Conservation (phyloP, 1,284 basidiomycete genomes). For the Boletellus sp. region DNA sequence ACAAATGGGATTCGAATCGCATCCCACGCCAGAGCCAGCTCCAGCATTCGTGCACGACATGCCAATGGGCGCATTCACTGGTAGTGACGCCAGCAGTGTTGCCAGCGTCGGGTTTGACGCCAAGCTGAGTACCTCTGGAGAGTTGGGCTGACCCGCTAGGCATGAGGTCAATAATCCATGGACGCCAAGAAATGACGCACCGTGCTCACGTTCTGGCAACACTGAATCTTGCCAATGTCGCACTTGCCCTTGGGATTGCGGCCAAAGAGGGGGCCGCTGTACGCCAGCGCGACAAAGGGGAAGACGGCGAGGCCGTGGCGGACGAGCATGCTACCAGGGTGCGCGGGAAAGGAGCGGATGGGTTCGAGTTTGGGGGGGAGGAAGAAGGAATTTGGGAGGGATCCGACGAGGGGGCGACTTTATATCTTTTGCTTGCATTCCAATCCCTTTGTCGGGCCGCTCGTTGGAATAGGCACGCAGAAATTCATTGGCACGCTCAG, state of each 20-base stretch:
- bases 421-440: slow-evolving; percentile 17
- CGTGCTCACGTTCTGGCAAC: slow-evolving; percentile 20
- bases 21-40: slow-evolving; percentile 27
- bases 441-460: background rate
- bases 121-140: slow-evolving; percentile 1
- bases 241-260: slow-evolving; percentile 29
- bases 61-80: slow-evolving; percentile 15
- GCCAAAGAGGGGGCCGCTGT: slow-evolving; percentile 17
- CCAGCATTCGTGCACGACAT: slow-evolving; percentile 22
- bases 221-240: slow-evolving; percentile 17
- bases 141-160: slow-evolving; percentile 7
- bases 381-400: slow-evolving; percentile 6
- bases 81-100: slow-evolving; percentile 1
- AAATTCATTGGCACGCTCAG: background rate
- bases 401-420: slow-evolving; percentile 9
- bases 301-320: slow-evolving; percentile 11
- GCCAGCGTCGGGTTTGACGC: slow-evolving; percentile 10
- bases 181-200: slow-evolving; percentile 9
- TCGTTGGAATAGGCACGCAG: background rate
- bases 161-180: slow-evolving; percentile 5
- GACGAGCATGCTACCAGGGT: slow-evolving; percentile 18
- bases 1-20: slow-evolving; percentile 20
- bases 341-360: slow-evolving; percentile 22
- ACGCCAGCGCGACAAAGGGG: slow-evolving; percentile 19
- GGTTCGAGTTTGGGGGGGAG: slow-evolving; percentile 13